These are phyloP conservation scores for Ascoidea asiatica DNA, from an alignment of 805 yeast genomes.

Conservation along the genomic window DNA sequence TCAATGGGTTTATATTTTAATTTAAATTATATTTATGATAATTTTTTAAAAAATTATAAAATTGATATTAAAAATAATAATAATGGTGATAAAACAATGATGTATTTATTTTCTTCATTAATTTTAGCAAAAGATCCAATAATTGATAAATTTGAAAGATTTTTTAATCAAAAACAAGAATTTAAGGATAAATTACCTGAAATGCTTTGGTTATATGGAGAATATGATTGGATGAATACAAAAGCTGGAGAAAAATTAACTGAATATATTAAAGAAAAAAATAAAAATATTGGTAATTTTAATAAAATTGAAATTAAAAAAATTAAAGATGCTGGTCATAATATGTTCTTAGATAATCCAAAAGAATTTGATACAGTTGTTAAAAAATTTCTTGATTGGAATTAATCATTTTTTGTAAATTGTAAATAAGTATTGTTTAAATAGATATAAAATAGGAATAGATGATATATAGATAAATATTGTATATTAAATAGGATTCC, in stretches of 20 bases:
- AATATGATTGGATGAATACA: conserved; percentile 61
- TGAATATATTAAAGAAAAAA: conserved; percentile 4
- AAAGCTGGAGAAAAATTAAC: conserved; percentile 30
- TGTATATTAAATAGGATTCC: too few relatives aligned
- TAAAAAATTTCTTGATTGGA: conserved; percentile 19
- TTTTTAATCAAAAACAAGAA: conserved; percentile 12
- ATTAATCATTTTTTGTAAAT: too few relatives aligned
- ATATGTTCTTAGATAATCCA: conserved; percentile 58
- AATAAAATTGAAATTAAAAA: conserved; percentile 17
- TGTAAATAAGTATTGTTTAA: too few relatives aligned
- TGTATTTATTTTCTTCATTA: conserved; percentile 39
- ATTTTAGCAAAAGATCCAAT: conserved; percentile 55
- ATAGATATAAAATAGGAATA: too few relatives aligned
- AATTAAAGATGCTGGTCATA: conserved; percentile 57
- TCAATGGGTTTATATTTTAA: conserved; percentile 13
- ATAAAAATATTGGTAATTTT: conserved; percentile 8
- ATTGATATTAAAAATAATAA: too few relatives aligned
- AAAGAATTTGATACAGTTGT: conserved; percentile 36
- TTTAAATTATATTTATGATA: conserved; percentile 17
- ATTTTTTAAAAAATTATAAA: conserved; percentile 15
- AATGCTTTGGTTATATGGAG: conserved; percentile 46
- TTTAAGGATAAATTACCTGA: conserved; percentile 10
- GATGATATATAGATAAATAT: too few relatives aligned
- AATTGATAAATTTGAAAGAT: conserved; percentile 34
- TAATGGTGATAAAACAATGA: conserved; percentile 21